phyloP scores from a whole-genome alignment of 2,329 filamentous ascomycete species.

The Exophiala phaeomuriformis region DNA sequence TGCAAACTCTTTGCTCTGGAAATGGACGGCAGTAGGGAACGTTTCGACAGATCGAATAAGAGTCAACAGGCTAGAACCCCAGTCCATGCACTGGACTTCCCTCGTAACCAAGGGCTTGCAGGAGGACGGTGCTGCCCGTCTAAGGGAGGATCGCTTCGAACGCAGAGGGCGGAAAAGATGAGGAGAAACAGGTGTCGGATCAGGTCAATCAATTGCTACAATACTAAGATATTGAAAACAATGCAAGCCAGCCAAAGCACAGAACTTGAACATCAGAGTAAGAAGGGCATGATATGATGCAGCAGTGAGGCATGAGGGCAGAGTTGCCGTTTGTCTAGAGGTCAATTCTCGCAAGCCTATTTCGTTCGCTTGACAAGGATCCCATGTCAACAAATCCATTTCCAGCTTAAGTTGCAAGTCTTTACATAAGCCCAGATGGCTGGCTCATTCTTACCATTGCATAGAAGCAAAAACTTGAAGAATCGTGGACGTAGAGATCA shows the following conservation, averaged over 20 bases:
- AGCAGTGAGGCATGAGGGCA: constrained; percentile 2
- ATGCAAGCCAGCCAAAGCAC: constrained; percentile 5
- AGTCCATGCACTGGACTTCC: constrained; percentile 5
- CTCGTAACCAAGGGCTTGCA: constrained; percentile 14
- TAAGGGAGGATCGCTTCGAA: constrained; percentile 3
- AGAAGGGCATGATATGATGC: not conserved
- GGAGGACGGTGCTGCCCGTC: constrained; percentile 5
- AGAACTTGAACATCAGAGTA: constrained; percentile 7
- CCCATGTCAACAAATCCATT: constrained; percentile 14
- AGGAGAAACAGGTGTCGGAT: not conserved
- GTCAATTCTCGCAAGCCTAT: not conserved
- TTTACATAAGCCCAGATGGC: not conserved
- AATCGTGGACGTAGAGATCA: no score
- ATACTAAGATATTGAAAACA: constrained; percentile 4
- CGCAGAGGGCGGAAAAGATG: not conserved
- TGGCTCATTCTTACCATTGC: no score
- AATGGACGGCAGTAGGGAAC: not conserved
- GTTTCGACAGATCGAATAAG: not conserved
- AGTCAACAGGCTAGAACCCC: not conserved
- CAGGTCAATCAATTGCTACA: constrained; percentile 4
- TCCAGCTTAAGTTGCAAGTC: not conserved
- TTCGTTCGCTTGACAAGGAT: constrained; percentile 6
- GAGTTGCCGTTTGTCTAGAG: constrained; percentile 10
- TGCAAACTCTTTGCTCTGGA: not conserved
- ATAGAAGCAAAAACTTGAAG: no score